A percentile compares a stretch with the other conserved stretches of the same genome.
Conservation (phyloP, 306 rosid species). For the Quercus wislizeni region DNA sequence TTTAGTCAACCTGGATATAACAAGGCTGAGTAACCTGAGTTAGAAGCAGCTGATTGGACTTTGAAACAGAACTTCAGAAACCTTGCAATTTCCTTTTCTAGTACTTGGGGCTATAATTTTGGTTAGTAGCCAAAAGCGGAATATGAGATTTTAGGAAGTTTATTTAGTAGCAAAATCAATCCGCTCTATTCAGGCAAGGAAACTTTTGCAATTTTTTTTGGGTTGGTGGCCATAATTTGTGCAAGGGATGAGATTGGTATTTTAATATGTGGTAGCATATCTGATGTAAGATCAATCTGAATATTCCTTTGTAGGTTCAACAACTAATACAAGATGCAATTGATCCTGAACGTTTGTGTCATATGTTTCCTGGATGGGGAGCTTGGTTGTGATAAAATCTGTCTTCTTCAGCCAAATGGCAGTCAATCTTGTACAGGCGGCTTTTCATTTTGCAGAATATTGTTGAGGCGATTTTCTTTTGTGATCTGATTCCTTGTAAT, state of each 20-base stretch:
- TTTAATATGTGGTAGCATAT: not conserved
- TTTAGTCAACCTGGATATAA: not conserved
- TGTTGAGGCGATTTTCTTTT: not conserved
- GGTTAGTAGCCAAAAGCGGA: no score
- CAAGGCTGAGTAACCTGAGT: not conserved
- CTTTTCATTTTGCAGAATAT: not conserved
- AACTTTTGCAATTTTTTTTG: no score
- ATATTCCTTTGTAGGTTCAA: constrained; percentile 60
- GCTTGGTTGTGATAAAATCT: constrained; percentile 61
- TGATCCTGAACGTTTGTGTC: constrained; percentile 82
- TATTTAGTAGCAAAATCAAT: not conserved
- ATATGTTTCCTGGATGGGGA: constrained; percentile 96
- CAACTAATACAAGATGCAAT: constrained; percentile 91
- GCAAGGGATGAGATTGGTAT: not conserved
- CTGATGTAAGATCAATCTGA: constrained; percentile 4
- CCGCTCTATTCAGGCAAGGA: not conserved
- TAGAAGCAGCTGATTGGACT: not conserved
- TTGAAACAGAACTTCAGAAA: not conserved
- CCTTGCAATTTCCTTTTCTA: no score
- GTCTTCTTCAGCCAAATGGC: not conserved
- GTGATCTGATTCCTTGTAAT: not conserved
- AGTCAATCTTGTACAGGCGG: constrained; percentile 35
- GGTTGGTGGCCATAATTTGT: not conserved
- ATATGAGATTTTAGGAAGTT: not conserved
- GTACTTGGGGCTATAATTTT: no score